These are phyloP conservation scores for Pelargonium cotyledonis DNA, from an alignment of 441 rosid species.

Conservation along the genomic window DNA sequence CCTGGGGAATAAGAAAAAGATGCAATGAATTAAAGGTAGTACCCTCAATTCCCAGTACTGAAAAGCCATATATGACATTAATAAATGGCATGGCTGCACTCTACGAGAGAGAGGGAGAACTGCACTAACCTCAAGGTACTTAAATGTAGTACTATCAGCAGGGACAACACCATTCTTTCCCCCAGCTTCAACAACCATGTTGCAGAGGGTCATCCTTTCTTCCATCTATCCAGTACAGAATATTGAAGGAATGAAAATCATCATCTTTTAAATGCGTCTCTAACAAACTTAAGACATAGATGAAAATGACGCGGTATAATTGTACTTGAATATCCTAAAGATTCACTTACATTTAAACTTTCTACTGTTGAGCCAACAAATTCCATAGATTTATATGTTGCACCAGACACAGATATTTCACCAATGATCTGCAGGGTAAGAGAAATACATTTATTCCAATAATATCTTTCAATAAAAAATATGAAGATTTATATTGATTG, in stretches of 20 bases:
- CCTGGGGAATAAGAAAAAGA: constrained; percentile 42
- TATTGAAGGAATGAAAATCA: constrained; percentile 13
- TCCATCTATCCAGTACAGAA: constrained; percentile 59
- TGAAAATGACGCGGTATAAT: constrained; percentile 6
- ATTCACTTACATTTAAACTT: constrained; percentile 60
- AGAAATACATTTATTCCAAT: neutral
- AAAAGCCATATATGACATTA: neutral
- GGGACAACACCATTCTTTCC: constrained; percentile 95
- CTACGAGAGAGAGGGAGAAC: neutral
- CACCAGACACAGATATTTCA: constrained; percentile 95
- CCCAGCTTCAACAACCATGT: constrained; percentile 98
- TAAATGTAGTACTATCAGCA: constrained; percentile 79
- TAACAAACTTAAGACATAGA: neutral
- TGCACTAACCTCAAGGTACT: constrained; percentile 68
- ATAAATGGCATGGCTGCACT: too few species aligned
- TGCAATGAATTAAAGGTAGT: neutral
- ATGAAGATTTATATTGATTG: neutral
- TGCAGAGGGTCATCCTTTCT: constrained; percentile 94
- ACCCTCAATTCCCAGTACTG: neutral
- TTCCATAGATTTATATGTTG: constrained; percentile 95
- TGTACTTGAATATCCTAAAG: constrained; percentile 1
- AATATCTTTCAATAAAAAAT: neutral
- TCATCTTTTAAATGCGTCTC: neutral
- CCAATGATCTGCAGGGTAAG: constrained; percentile 67
- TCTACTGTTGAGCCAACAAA: constrained; percentile 87